A percentile compares a stretch with the other conserved stretches of the same genome.
Evolutionary conservation across 257 asterid genomes (phyloP).

Genomic region (Solanum arcanum): DNA sequence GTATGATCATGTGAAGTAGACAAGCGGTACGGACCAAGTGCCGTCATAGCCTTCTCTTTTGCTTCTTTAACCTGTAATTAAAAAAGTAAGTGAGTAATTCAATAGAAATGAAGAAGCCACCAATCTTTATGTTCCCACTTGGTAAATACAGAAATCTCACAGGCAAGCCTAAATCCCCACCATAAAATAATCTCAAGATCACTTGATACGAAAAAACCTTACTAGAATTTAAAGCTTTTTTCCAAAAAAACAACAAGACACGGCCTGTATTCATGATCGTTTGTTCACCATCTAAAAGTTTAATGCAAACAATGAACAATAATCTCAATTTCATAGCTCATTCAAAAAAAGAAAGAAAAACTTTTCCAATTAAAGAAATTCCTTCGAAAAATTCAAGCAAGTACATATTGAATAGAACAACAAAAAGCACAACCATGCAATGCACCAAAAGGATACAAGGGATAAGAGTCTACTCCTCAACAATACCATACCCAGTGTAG

Average conservation of each 20-base stretch:
- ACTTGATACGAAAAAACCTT: not conserved
- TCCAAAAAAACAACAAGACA: not conserved
- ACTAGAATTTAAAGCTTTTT: not conserved
- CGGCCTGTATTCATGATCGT: not conserved
- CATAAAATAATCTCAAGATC: not conserved
- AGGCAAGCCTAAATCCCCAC: not conserved
- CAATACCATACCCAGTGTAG: not conserved
- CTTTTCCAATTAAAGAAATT: not conserved
- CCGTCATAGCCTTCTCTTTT: conserved; percentile 80
- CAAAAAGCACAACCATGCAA: not conserved
- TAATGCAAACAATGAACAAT: not conserved
- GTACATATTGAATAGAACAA: not conserved
- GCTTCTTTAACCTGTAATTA: conserved; percentile 73
- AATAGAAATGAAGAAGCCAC: not conserved
- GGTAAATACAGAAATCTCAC: not conserved
- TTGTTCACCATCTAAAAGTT: not conserved
- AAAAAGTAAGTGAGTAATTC: conserved; percentile 2
- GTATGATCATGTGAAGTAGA: conserved; percentile 39
- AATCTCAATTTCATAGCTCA: not conserved
- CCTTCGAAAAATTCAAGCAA: not conserved
- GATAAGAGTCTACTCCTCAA: not conserved
- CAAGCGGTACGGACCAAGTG: conserved; percentile 58
- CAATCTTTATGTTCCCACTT: not conserved
- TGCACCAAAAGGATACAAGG: not conserved
- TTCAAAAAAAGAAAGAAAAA: not conserved